Base-by-base conservation (phyloP, 1,284 basidiomycete species). In the Cryptococcus sp. region DNA sequence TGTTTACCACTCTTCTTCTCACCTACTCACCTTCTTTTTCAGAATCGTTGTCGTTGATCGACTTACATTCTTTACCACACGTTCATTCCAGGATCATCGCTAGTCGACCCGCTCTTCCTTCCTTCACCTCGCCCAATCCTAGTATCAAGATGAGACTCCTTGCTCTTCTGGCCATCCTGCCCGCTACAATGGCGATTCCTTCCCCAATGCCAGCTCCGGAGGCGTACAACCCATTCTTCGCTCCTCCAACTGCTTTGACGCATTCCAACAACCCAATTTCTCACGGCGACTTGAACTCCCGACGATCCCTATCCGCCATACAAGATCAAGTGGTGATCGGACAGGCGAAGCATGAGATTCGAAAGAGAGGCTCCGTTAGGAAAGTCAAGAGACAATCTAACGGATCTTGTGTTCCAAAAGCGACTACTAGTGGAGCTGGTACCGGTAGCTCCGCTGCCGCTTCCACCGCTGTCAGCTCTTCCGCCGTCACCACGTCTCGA, bases 41-140 rank as follows among this genome's bases (percentile, higher is more conserved):
- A n/a, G n/a, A n/a, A n/a, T n/a, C n/a, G n/a, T n/a, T n/a, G 39
- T 41, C 39, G 39, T 41, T 41, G 39, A 41, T 41, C 39, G 39
- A 41, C 39, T 9, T 14, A 9, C 39, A 19, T 36, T 36, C 34
- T 36, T 36, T 36, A 36, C 34, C n/a, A n/a, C n/a, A n/a, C n/a
- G n/a, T n/a, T n/a, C n/a, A n/a, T n/a, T n/a, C n/a, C n/a, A n/a
- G n/a, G n/a, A n/a, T n/a, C n/a, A n/a, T n/a, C n/a, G n/a, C n/a
- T n/a, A n/a, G n/a, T n/a, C n/a, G n/a, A 36, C 10, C 10, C 34
- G n/a, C 34, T 36, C n/a, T 36, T 10, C 34, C 34, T 41, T 21
- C 19, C 19, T 41, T 41, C 39, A 9, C 39, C 19, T 19, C 39
- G 39, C 19, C 10, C 19, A 41, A 19, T 19, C n/a, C 16, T 16